Base-by-base conservation (phyloP, 2,329 filamentous ascomycete genomes). In the Pseudonectria foliicola region DNA sequence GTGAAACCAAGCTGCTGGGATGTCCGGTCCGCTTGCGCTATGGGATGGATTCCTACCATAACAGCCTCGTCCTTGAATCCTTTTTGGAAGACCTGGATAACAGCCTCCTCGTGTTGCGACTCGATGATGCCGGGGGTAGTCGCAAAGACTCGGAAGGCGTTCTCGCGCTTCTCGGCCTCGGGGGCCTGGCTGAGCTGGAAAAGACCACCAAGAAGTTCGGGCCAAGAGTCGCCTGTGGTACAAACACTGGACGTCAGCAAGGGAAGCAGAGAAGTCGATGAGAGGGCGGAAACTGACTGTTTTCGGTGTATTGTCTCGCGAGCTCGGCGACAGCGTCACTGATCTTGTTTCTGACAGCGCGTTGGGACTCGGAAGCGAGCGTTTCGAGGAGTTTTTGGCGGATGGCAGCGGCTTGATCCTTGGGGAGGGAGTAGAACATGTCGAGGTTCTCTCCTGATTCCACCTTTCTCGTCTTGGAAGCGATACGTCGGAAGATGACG, bases 301-400 rank as follows among this genome's bases (percentile, higher is more conserved):
- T 87, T 53, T 96, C 92, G 29, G 85, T 84, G 63, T 95, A 95
- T 66, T 98, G 88, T 54, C 92, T 80, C 29, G 90, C 92, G 41
- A 98, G 73, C 64, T 98, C 92, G 15, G 92, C 92, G 43, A 96
- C 85, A n/a, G 90, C 88, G 64, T 98, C 92, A 51, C 89, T 92
- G 57, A 96, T 85, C 64, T 98, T 98, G 67, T 95, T 92, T 53
- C 92, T 76, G 30, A 95, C 85, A 26, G 76, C 70, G 42, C 80
- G 75, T 43, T 84, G 76, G 14, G 75, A 68, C 65, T 96, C 92
- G 42, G 69, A 71, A 38, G 77, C 77, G 34, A 95, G 70, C 34
- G 78, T 80, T 54, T 89, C 76, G 27, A 96, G 73, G 39, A 96
- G 70, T 61, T 90, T 95, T 53, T 83, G 75, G 49, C 88, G 80